Evolutionary conservation across 2,329 filamentous ascomycete genomes (phyloP), one percentile per base, ranked within the genome.

Genomic region (Lasiodiplodia sp.): DNA sequence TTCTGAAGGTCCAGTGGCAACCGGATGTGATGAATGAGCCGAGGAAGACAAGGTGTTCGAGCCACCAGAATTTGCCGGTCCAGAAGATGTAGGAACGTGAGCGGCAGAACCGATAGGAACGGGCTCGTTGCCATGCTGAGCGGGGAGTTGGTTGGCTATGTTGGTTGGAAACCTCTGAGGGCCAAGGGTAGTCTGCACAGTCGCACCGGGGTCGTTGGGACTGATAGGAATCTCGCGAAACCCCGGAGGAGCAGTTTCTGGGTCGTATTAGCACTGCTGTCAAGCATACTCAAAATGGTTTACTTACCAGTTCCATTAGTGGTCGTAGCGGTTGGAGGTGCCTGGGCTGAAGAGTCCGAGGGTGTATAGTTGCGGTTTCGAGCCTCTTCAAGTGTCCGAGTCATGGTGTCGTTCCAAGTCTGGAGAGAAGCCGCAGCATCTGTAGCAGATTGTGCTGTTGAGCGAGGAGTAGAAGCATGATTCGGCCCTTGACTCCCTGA

Each of bases 361-460:
- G 60, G 28, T 8, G 44, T 64, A 14, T 64, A 64, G 31, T 67
- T 14, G 55, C 55, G 38, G 28, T 6, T 28, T 14, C 65, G 53
- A n/a, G 44, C 55, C 38, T 68, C 66, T 12, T 55, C 34, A 10
- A 55, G 51, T 4, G 56, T 63, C 6, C 66, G 44, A 7, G 51
- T 63, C 66, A 68, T 68, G 16, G 57, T 68, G 21, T 68, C 56
- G 11, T 63, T 53, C 66, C 66, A 68, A 14, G n/a, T 38, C 16
- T 62, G 66, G 37, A 68, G 57, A 40, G 56, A 31, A 12, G 57
- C 55, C 23, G 65, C 65, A 10, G 65, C 56, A 11, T 67, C 55
- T 10, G 49, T 49, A 10, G 56, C 25, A 34, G 44, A 62, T 16
- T 68, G 56, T 7, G 56, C 34, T 8, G 57, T 37, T 34, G 47